Conservation (phyloP, 495 filamentous ascomycete species). For the Copromyces sp. region DNA sequence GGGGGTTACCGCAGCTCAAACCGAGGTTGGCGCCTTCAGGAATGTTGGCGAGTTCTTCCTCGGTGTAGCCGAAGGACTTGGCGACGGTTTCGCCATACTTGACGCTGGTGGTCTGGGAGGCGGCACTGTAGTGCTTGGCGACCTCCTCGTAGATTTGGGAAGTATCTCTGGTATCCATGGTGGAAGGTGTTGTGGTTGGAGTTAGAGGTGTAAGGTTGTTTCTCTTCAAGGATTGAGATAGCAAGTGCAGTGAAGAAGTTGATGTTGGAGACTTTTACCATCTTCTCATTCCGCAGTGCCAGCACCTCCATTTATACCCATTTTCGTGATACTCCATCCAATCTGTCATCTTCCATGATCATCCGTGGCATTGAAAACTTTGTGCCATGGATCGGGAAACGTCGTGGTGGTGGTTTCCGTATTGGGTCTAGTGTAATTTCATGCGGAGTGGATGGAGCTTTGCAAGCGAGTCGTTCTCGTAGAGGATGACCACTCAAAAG, state of each 20-base stretch:
- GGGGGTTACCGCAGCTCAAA: constrained; percentile 57
- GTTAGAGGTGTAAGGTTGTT: background rate
- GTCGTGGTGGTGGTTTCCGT: background rate
- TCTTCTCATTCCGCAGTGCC: background rate
- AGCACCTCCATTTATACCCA: background rate
- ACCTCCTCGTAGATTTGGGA: constrained; percentile 29
- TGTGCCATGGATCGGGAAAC: background rate
- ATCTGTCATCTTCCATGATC: background rate
- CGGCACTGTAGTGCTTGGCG: constrained; percentile 29
- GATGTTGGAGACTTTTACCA: background rate
- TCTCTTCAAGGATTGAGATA: background rate
- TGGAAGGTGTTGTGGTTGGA: background rate
- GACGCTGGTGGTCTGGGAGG: constrained; percentile 14
- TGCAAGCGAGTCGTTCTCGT: background rate
- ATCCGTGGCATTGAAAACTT: background rate
- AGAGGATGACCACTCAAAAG: background rate
- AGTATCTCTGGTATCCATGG: constrained; percentile 13
- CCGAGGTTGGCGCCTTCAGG: constrained; percentile 53
- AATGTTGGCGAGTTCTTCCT: constrained; percentile 41
- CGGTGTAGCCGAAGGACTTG: constrained; percentile 49
- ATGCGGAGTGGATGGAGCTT: background rate
- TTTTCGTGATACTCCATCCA: background rate
- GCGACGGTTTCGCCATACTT: constrained; percentile 38
- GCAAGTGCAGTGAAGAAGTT: background rate
- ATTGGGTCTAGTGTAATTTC: background rate